phyloP scores from a whole-genome alignment of 2,329 filamentous ascomycete genomes.

The Aspergillus tanneri region DNA sequence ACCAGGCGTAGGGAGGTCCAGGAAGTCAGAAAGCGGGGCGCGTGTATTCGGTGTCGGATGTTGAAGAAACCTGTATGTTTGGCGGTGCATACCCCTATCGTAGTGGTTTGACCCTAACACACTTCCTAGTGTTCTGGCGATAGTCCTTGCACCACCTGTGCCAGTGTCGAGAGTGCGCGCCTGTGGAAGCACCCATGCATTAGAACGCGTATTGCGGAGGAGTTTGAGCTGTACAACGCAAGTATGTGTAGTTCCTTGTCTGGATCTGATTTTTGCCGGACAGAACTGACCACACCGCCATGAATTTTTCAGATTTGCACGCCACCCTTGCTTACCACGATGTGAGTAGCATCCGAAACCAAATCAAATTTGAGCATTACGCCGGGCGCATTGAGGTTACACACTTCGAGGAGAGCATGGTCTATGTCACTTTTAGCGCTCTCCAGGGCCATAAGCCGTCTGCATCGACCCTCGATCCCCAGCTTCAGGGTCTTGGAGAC shows the following conservation, averaged over 20 bases:
- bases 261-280: not conserved
- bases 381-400: slow-evolving; percentile 56
- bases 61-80: slow-evolving; percentile 57
- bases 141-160: slow-evolving; percentile 59
- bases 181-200: slow-evolving; percentile 62
- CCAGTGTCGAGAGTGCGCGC: slow-evolving; percentile 59
- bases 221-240: slow-evolving; percentile 58
- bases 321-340: slow-evolving; percentile 54
- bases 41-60: slow-evolving; percentile 64
- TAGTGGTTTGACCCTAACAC: slow-evolving; percentile 6
- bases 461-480: slow-evolving; percentile 39
- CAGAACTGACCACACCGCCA: slow-evolving; percentile 21
- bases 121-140: slow-evolving; percentile 54
- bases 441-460: slow-evolving; percentile 41
- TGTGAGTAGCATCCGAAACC: slow-evolving; percentile 49
- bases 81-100: not conserved
- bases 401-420: slow-evolving; percentile 54
- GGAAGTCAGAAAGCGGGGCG: slow-evolving; percentile 59
- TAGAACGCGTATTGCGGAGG: slow-evolving; percentile 57
- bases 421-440: slow-evolving; percentile 49
- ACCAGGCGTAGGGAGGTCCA: slow-evolving; percentile 59
- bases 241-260: slow-evolving; percentile 38
- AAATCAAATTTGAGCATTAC: slow-evolving; percentile 49
- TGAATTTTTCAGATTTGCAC: slow-evolving; percentile 49
- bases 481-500: slow-evolving; percentile 42